Conservation (phyloP, 805 yeast species). For the Lipomyces anomalus region DNA sequence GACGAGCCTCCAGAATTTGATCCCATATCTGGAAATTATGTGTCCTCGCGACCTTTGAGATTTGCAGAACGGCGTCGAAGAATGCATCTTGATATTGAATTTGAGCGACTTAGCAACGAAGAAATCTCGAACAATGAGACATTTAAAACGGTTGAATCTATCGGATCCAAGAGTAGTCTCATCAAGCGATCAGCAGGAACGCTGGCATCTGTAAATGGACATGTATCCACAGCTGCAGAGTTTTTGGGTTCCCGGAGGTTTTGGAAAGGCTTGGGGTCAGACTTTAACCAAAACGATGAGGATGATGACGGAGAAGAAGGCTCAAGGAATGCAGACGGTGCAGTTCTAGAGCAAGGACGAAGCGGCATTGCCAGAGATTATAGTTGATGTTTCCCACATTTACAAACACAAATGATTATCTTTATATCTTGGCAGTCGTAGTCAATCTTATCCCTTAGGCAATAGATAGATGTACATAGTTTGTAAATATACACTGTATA, state of each 20-base stretch:
- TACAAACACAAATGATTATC: too few species aligned
- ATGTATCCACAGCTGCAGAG: conserved; percentile 78
- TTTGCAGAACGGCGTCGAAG: conserved; percentile 40
- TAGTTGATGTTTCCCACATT: too few species aligned
- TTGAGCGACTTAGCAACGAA: conserved; percentile 34
- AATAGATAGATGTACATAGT: too few species aligned
- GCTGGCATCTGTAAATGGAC: conserved; percentile 46
- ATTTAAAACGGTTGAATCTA: conserved; percentile 13
- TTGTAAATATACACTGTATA: too few species aligned
- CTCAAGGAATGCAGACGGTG: conserved; percentile 57
- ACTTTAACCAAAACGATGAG: conserved; percentile 44
- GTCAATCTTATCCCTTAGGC: too few species aligned
- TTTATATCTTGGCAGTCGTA: too few species aligned
- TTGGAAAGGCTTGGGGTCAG: conserved; percentile 93
- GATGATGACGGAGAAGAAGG: conserved; percentile 30
- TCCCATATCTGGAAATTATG: conserved; percentile 76
- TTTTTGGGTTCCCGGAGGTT: conserved; percentile 57
- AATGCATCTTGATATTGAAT: conserved; percentile 59
- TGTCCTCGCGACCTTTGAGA: conserved; percentile 64
- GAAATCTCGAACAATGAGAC: conserved; percentile 22
- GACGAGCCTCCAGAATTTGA: conserved; percentile 62
- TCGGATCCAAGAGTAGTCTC: conserved; percentile 7
- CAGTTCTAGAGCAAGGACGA: conserved; percentile 65
- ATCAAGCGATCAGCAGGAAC: not conserved
- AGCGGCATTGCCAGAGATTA: conserved; percentile 90